A percentile compares a stretch with the other conserved stretches of the same genome.
phyloP scores from a whole-genome alignment of 441 rosid genomes.

The Croton laevigatus region DNA sequence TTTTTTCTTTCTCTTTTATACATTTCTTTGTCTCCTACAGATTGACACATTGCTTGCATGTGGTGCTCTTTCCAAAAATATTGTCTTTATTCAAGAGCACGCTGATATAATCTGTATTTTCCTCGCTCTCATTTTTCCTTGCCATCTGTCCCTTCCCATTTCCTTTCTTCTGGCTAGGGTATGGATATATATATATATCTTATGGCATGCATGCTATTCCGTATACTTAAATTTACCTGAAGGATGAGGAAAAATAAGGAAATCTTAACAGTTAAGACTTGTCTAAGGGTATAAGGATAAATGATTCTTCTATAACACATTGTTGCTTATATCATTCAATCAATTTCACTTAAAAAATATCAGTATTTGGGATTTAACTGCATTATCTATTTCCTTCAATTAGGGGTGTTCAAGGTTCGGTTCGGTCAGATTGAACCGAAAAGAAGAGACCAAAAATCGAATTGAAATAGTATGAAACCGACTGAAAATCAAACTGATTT shows the following conservation, averaged over 20 bases:
- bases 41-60: conserved; percentile 85
- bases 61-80: conserved; percentile 86
- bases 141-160: not conserved
- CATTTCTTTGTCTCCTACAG: conserved; percentile 40
- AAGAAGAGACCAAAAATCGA: no score
- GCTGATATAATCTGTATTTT: conserved; percentile 70
- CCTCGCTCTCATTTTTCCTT: not conserved
- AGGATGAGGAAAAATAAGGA: not conserved
- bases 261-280: not conserved
- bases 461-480: no score
- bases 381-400: not conserved
- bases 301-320: conserved; percentile 1
- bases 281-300: not conserved
- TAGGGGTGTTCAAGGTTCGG: no score
- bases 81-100: conserved; percentile 76
- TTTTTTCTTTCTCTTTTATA: no score
- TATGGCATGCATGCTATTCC: not conserved
- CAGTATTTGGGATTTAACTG: not conserved
- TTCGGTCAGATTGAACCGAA: no score
- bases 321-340: not conserved
- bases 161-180: not conserved
- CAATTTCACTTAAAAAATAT: not conserved
- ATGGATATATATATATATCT: no score
- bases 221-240: not conserved
- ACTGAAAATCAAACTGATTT: no score